These are phyloP conservation scores for Venturia asperata DNA, from an alignment of 2,329 filamentous ascomycete genomes.

Conservation along the genomic window DNA sequence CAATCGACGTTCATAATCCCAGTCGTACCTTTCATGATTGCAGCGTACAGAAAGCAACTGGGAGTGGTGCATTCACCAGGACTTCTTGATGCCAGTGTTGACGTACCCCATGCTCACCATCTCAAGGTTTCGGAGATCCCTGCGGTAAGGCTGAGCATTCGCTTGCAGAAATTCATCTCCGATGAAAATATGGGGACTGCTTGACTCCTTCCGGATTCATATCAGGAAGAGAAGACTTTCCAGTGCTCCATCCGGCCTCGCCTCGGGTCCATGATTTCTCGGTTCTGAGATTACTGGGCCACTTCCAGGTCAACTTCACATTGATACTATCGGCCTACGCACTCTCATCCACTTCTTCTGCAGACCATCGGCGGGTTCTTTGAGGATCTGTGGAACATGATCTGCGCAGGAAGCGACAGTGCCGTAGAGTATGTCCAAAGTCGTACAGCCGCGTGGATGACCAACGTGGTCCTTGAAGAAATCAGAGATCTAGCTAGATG, in stretches of 20 bases:
- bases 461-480: too few relatives aligned
- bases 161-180: neutral
- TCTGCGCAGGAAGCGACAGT: too few relatives aligned
- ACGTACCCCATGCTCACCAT: neutral
- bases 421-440: too few relatives aligned
- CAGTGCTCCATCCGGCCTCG: too few relatives aligned
- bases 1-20: neutral
- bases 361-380: too few relatives aligned
- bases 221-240: neutral
- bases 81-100: neutral
- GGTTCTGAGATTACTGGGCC: neutral
- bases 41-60: neutral
- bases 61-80: neutral
- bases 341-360: too few relatives aligned
- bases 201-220: neutral
- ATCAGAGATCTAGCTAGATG: too few relatives aligned
- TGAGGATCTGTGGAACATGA: too few relatives aligned
- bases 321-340: too few relatives aligned
- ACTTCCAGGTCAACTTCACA: too few relatives aligned
- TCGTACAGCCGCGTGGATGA: too few relatives aligned
- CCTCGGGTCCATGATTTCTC: neutral
- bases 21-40: neutral
- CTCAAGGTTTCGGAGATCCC: neutral
- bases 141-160: neutral
- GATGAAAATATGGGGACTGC: neutral